Evolutionary conservation across 768 basidiomycete species (phyloP), one percentile per base, ranked within the genome.

Genomic region (Tylopilus sp.): DNA sequence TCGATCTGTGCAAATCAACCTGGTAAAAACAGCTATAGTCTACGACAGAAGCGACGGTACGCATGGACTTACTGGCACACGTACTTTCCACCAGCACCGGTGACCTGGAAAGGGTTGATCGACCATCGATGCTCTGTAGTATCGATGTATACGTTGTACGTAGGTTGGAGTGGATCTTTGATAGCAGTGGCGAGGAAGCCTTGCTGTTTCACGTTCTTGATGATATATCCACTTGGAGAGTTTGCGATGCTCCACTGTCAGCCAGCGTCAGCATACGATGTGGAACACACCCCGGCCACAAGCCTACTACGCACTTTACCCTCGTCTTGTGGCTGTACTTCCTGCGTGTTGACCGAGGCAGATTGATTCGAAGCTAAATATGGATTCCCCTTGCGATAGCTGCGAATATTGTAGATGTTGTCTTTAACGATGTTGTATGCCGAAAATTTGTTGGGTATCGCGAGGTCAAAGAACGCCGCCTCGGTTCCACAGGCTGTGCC

Each of bases 391-490:
- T 3, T 2, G 22, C 26, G 15, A 35, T 53, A 53, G 35, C 28
- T 53, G 1, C 41, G 52, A 22, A 52, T 52, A 33, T 20, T 43
- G 50, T 52, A 53, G 9, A 5, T 3, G 25, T 50, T 40, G 12
- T 36, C 1, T 10, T 2, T 18, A 17, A 52, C 51, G 26, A 52
- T 28, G 4, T 52, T 18, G 33, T 52, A 52, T 8, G 41, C 20
- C 2, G 50, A 28, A 6, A 52, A 42, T 7, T 17, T 18, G 7
- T 9, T 3, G 18, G 51, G 11, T 15, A 3, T 28, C 13, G 22
- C 51, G 18, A 52, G 51, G 15, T 13, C 23, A 11, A 50, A 18
- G 17, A 52, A 35, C 20, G 12, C 48, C 5, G 13, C 21, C 18
- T 52, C 48, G 7, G 33, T 42, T 35, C 4, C 18, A 15, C 51